phyloP scores from a whole-genome alignment of 2,329 filamentous ascomycete species.

The Anisogramma anomala region DNA sequence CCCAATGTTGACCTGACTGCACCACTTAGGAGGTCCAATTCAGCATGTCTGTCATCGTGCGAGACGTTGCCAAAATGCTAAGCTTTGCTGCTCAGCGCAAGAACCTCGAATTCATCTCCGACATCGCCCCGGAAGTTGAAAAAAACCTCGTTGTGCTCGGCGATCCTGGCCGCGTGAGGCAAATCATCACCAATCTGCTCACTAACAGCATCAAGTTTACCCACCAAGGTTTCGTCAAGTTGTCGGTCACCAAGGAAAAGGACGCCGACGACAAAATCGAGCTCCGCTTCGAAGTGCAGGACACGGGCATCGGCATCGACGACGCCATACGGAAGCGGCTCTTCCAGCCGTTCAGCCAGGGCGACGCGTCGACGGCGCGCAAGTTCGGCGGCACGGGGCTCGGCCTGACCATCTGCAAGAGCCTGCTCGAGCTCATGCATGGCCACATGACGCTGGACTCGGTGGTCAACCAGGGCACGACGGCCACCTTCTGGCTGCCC shows the following conservation, averaged over 20 bases:
- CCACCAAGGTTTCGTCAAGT: conserved; percentile 53
- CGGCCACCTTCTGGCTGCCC: conserved; percentile 64
- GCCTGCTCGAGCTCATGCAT: conserved; percentile 67
- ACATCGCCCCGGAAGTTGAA: conserved; percentile 51
- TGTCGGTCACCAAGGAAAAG: conserved; percentile 51
- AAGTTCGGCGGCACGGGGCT: conserved; percentile 71
- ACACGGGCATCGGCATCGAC: conserved; percentile 73
- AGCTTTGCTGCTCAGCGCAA: conserved; percentile 74
- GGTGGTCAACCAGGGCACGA: conserved; percentile 55
- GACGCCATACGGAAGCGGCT: conserved; percentile 61
- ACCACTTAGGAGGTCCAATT: conserved; percentile 11
- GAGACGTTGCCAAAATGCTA: conserved; percentile 78
- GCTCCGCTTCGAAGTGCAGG: conserved; percentile 61
- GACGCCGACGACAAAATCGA: conserved; percentile 55
- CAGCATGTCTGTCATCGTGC: conserved; percentile 30
- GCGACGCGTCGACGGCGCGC: conserved; percentile 66
- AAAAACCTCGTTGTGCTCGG: conserved; percentile 70
- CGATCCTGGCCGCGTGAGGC: conserved; percentile 48
- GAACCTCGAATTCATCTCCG: conserved; percentile 58
- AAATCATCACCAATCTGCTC: conserved; percentile 51
- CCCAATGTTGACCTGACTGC: background rate
- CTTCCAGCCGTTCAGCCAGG: conserved; percentile 74
- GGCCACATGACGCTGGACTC: conserved; percentile 63
- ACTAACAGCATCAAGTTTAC: conserved; percentile 57
- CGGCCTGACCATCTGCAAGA: conserved; percentile 71